Evolutionary conservation across 768 basidiomycete genomes (phyloP).

Genomic region (Lyophyllum atratum): DNA sequence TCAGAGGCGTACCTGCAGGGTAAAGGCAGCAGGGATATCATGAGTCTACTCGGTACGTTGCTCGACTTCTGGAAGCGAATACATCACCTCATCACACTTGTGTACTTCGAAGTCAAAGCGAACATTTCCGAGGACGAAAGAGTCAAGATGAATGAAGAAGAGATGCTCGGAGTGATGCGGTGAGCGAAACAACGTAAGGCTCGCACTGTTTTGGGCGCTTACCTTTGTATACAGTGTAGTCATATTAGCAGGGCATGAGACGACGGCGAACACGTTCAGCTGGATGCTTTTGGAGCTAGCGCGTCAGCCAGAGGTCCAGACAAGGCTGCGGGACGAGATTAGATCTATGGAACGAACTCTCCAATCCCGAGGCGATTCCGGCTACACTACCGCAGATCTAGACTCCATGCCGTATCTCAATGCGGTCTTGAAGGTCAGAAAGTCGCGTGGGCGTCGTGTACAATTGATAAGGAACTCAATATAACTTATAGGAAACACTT

Average conservation of each 20-base stretch:
- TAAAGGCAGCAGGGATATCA: constrained; percentile 38
- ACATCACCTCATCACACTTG: neutral
- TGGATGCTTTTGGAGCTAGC: constrained; percentile 70
- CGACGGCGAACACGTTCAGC: constrained; percentile 55
- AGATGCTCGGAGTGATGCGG: constrained; percentile 51
- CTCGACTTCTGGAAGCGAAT: neutral
- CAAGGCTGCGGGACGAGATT: constrained; percentile 62
- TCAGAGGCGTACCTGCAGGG: constrained; percentile 31
- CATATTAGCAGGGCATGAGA: constrained; percentile 59
- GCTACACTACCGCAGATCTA: constrained; percentile 44
- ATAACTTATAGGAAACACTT: constrained; percentile 40
- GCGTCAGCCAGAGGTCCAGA: constrained; percentile 57
- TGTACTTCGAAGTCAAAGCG: constrained; percentile 43
- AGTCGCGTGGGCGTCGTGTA: neutral
- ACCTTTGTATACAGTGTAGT: constrained; percentile 49
- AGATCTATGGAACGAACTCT: constrained; percentile 37
- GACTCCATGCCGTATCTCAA: constrained; percentile 51
- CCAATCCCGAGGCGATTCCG: constrained; percentile 35
- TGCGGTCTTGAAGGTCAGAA: constrained; percentile 45
- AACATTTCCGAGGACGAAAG: constrained; percentile 50
- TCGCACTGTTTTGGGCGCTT: constrained; percentile 35
- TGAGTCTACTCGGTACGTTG: constrained; percentile 43
- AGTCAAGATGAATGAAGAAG: constrained; percentile 47
- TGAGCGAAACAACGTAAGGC: constrained; percentile 42
- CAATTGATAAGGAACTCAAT: neutral